Conservation (phyloP, 2,329 filamentous ascomycete genomes). For the Karstenula rhodostoma region DNA sequence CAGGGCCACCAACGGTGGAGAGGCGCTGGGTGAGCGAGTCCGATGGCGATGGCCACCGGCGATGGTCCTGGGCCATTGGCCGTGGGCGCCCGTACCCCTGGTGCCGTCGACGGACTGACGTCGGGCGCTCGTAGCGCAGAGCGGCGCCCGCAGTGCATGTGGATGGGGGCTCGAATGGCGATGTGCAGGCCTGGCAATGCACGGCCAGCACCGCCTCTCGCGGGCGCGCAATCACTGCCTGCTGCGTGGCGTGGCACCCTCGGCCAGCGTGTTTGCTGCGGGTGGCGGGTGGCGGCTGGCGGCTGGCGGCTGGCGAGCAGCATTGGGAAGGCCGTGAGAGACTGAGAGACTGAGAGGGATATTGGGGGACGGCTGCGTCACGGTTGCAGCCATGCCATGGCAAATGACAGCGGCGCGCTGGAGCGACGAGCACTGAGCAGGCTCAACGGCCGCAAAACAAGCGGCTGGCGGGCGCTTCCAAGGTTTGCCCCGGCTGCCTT, state of each 20-base stretch:
- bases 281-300: neutral
- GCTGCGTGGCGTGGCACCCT: neutral
- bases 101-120: conserved; percentile 5
- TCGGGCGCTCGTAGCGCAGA: conserved; percentile 9
- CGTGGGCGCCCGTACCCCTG: neutral
- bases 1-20: conserved; percentile 6
- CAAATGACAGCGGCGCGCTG: neutral
- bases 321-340: neutral
- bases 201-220: conserved; percentile 2
- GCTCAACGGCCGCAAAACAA: conserved; percentile 4
- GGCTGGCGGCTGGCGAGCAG: neutral
- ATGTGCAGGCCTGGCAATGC: neutral
- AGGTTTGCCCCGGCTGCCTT: neutral
- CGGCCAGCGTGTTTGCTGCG: neutral
- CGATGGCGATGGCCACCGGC: neutral
- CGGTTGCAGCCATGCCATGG: neutral
- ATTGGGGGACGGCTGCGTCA: neutral
- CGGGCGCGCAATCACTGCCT: conserved; percentile 3
- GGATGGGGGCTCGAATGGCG: neutral
- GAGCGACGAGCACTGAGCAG: too few species aligned
- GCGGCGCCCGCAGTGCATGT: conserved; percentile 4
- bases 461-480: conserved; percentile 1
- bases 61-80: conserved; percentile 4
- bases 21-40: conserved; percentile 2
- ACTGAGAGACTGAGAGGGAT: neutral